Percentiles rank a stretch among this genome's conserved stretches.
These are phyloP conservation scores for Brassica rapa DNA, from an alignment of 345 rosid genomes.

Conservation along the genomic window DNA sequence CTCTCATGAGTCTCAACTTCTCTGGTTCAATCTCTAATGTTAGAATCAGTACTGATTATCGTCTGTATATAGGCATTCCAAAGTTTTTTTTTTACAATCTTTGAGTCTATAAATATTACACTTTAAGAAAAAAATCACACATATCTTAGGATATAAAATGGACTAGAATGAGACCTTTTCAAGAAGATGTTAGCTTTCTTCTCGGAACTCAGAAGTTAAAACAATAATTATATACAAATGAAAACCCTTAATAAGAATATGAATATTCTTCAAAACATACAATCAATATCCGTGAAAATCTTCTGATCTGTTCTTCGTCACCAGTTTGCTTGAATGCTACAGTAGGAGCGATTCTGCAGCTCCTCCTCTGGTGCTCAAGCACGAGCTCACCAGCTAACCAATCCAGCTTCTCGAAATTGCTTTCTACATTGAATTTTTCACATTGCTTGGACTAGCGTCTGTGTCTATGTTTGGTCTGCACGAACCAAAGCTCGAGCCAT, in stretches of 20 bases:
- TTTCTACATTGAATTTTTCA: conserved; percentile 65
- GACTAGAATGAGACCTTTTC: background rate
- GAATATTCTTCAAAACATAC: conserved; percentile 21
- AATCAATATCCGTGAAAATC: conserved; percentile 39
- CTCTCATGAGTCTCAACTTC: background rate
- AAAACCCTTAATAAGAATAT: background rate
- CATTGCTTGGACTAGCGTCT: conserved; percentile 66
- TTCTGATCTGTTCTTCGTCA: conserved; percentile 32
- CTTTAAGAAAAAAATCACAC: no score
- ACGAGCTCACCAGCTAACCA: conserved; percentile 87
- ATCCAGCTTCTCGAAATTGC: conserved; percentile 79
- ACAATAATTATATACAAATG: conserved; percentile 20
- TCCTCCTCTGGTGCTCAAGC: conserved; percentile 90
- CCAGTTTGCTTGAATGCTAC: conserved; percentile 84
- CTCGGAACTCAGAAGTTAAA: background rate
- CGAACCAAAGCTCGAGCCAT: conserved; percentile 67
- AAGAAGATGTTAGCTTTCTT: conserved; percentile 4
- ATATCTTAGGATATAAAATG: background rate
- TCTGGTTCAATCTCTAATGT: background rate
- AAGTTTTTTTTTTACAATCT: no score
- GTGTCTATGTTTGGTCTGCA: conserved; percentile 66
- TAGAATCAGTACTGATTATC: background rate
- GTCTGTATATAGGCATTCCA: no score
- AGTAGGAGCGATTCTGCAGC: conserved; percentile 91
- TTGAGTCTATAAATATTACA: no score